These are phyloP conservation scores for Aegilops speltoides DNA, from an alignment of 176 grass and related monocot genomes.

Conservation along the genomic window DNA sequence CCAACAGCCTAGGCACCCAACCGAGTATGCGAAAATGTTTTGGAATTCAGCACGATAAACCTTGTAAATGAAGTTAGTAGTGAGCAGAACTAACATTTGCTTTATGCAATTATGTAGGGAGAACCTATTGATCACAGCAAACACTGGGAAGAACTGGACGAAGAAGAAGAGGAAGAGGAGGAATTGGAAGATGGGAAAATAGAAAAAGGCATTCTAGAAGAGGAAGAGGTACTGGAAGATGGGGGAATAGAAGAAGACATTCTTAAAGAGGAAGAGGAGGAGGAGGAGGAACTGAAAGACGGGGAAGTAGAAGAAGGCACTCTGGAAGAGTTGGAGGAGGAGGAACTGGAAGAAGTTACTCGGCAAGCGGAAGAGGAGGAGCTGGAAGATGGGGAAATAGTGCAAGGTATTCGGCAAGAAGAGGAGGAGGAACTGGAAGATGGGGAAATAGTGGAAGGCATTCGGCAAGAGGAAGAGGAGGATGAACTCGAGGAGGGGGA, in stretches of 20 bases:
- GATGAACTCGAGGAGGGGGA: constrained; percentile 31
- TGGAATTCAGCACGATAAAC: constrained; percentile 65
- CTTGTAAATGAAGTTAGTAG: constrained; percentile 52
- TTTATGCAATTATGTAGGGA: constrained; percentile 34
- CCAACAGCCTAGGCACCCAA: constrained; percentile 48
- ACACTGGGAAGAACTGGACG: constrained; percentile 86
- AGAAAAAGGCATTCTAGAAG: too few relatives aligned
- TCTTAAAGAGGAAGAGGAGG: constrained; percentile 49
- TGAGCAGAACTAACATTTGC: background rate
- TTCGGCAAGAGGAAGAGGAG: constrained; percentile 40
- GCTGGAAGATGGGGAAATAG: constrained; percentile 8
- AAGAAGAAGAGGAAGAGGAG: constrained; percentile 64
- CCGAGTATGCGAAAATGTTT: background rate
- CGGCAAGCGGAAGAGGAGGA: constrained; percentile 43
- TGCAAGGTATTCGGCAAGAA: too few relatives aligned
- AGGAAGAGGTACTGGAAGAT: constrained; percentile 17
- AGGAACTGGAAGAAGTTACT: constrained; percentile 29
- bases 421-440: constrained; percentile 1
- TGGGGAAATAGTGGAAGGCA: constrained; percentile 64
- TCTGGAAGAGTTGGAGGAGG: background rate
- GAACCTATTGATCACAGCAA: constrained; percentile 83
- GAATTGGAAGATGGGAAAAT: constrained; percentile 26
- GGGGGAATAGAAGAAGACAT: constrained; percentile 60
- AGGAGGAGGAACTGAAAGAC: constrained; percentile 34
- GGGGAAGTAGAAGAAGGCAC: too few relatives aligned